Evolutionary conservation across 2,329 filamentous ascomycete species (phyloP).

Genomic region (Trichophyton simii): DNA sequence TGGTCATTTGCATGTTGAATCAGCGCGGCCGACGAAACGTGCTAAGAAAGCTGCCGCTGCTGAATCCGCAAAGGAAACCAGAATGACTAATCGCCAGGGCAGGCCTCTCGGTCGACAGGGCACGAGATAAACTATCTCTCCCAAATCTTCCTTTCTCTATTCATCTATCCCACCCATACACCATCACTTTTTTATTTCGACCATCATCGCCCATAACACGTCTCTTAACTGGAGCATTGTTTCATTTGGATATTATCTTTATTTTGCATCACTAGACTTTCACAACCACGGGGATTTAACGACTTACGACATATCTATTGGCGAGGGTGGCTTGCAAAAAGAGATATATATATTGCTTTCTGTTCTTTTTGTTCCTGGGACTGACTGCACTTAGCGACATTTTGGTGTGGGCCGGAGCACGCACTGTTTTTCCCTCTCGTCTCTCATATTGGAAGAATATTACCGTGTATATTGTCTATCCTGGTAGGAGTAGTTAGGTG

Average conservation of each 20-base stretch:
- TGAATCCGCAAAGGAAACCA: constrained; percentile 29
- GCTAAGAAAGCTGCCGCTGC: constrained; percentile 30
- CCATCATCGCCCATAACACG: neutral
- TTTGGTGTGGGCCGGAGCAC: neutral
- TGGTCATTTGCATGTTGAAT: constrained; percentile 50
- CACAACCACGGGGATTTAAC: neutral
- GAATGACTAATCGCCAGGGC: constrained; percentile 35
- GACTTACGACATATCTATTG: neutral
- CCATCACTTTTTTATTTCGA: neutral
- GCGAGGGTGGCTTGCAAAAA: neutral
- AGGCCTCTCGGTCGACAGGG: constrained; percentile 42
- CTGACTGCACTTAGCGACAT: constrained; percentile 1
- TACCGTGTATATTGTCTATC: neutral
- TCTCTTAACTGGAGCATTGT: neutral
- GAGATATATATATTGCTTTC: constrained; percentile 1
- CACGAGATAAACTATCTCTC: constrained; percentile 14
- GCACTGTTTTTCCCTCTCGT: neutral
- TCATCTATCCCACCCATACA: neutral
- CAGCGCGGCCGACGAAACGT: constrained; percentile 40
- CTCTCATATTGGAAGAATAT: neutral
- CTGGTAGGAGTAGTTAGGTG: constrained; percentile 1
- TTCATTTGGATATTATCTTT: constrained; percentile 2
- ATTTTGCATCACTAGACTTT: constrained; percentile 1
- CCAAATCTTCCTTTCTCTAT: neutral
- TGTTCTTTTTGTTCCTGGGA: neutral